These are phyloP conservation scores for Austropuccinia psidii DNA, from an alignment of 1,284 basidiomycete species.

Conservation along the genomic window DNA sequence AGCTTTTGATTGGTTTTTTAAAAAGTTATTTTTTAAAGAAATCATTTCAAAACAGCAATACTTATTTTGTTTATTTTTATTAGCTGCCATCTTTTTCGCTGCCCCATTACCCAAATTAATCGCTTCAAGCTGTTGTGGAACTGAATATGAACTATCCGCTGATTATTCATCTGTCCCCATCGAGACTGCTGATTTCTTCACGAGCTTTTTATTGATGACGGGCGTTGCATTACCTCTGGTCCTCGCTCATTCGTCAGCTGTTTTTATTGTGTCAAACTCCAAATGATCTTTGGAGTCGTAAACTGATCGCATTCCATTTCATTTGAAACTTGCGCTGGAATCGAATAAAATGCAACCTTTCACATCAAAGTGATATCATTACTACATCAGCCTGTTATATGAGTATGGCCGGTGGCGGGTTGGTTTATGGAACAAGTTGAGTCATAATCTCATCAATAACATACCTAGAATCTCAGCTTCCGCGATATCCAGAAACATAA, in stretches of 20 bases:
- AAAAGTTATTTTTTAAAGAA: not conserved
- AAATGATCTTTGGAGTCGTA: not conserved
- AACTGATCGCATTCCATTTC: not conserved
- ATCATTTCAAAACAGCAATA: not conserved
- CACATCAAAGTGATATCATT: conserved; percentile 57
- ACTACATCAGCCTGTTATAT: conserved; percentile 75
- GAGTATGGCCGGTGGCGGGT: conserved; percentile 85
- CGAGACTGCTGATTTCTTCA: conserved; percentile 93
- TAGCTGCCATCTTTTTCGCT: conserved; percentile 87
- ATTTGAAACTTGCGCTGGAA: not conserved
- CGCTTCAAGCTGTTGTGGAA: conserved; percentile 51
- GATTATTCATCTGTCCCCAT: conserved; percentile 65
- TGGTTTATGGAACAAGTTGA: conserved; percentile 90
- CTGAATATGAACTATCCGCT: conserved; percentile 54
- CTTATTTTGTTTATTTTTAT: conserved; percentile 9
- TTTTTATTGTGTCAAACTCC: not conserved
- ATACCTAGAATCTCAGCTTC: not conserved
- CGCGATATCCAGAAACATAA: not conserved
- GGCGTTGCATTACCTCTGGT: conserved; percentile 89
- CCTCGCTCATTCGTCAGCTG: conserved; percentile 67
- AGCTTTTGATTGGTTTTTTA: not conserved
- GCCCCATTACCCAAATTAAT: conserved; percentile 92
- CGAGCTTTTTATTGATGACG: conserved; percentile 73
- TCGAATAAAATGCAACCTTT: not conserved
- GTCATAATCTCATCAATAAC: conserved; percentile 61